phyloP scores from a whole-genome alignment of 805 yeast species.

The Candida ortonii region DNA sequence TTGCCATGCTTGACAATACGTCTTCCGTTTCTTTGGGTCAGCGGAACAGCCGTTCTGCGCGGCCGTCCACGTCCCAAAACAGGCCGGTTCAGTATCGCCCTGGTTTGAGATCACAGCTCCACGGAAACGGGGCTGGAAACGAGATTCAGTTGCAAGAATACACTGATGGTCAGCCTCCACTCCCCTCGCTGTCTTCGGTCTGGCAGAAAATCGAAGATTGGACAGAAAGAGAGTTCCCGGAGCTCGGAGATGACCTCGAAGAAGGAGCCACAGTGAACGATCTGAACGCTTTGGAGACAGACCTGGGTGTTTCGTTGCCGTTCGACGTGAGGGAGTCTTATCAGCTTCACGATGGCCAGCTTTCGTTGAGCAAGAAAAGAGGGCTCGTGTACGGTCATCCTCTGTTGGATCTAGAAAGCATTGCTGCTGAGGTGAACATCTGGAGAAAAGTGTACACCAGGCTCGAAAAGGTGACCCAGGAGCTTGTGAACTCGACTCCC shows the following conservation, averaged over 20 bases:
- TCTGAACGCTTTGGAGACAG: constrained; percentile 77
- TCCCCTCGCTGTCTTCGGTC: constrained; percentile 68
- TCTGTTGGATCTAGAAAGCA: constrained; percentile 75
- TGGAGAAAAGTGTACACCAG: constrained; percentile 72
- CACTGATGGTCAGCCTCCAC: constrained; percentile 46
- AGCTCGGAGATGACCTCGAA: constrained; percentile 72
- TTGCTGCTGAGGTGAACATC: constrained; percentile 73
- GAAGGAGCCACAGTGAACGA: constrained; percentile 80
- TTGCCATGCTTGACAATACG: constrained; percentile 30
- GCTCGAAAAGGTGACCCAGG: constrained; percentile 22
- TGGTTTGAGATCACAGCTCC: constrained; percentile 37
- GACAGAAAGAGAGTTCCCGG: constrained; percentile 76
- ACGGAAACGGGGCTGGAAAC: constrained; percentile 59
- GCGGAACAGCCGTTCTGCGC: constrained; percentile 41
- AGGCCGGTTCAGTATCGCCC: constrained; percentile 42
- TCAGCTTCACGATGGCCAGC: constrained; percentile 89
- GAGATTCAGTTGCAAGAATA: constrained; percentile 54
- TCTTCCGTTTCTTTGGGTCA: constrained; percentile 33
- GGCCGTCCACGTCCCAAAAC: constrained; percentile 30
- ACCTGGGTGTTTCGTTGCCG: constrained; percentile 72
- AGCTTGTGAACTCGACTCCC: constrained; percentile 11
- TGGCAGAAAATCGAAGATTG: constrained; percentile 90
- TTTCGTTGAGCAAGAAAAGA: constrained; percentile 65
- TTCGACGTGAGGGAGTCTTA: constrained; percentile 76
- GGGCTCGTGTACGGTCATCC: constrained; percentile 82